phyloP scores from a whole-genome alignment of 1,284 basidiomycete genomes.

The Blastosporella zonata region DNA sequence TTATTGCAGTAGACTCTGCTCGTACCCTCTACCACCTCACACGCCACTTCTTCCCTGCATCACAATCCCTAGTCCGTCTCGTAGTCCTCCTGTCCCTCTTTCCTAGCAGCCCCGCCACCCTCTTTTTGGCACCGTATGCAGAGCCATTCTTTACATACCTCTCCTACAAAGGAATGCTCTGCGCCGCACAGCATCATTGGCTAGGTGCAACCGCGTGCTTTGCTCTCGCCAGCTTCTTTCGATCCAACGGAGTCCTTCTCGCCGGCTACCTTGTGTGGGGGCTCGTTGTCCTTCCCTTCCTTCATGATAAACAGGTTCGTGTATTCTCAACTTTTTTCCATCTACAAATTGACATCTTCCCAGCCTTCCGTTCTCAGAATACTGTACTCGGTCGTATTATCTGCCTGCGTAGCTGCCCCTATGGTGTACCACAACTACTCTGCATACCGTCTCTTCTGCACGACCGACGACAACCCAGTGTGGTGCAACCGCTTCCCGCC shows the following conservation, averaged over 20 bases:
- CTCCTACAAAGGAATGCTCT: slow-evolving; percentile 75
- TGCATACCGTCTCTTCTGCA: slow-evolving; percentile 70
- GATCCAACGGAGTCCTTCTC: slow-evolving; percentile 82
- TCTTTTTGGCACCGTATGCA: slow-evolving; percentile 71
- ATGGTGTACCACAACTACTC: slow-evolving; percentile 69
- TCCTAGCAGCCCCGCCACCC: slow-evolving; percentile 76
- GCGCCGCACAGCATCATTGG: slow-evolving; percentile 49
- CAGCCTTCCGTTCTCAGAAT: slow-evolving; percentile 34
- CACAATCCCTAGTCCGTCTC: slow-evolving; percentile 56
- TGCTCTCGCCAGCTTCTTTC: slow-evolving; percentile 62
- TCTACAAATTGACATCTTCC: slow-evolving; percentile 1
- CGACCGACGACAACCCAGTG: slow-evolving; percentile 18
- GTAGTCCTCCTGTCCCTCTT: slow-evolving; percentile 71
- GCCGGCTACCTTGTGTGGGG: slow-evolving; percentile 76
- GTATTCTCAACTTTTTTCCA: slow-evolving; percentile 11
- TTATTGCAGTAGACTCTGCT: slow-evolving; percentile 43
- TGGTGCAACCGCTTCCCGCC: slow-evolving; percentile 74
- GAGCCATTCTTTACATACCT: slow-evolving; percentile 86
- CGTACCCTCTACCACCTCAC: slow-evolving; percentile 64
- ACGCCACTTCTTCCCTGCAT: slow-evolving; percentile 45
- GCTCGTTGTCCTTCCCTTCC: slow-evolving; percentile 50
- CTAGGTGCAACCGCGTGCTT: slow-evolving; percentile 59
- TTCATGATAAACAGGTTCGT: slow-evolving; percentile 35
- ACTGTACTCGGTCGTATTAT: slow-evolving; percentile 38
- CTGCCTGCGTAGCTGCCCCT: slow-evolving; percentile 53